These are phyloP conservation scores for Curvularia spicifera DNA, from an alignment of 2,329 filamentous ascomycete species.

Conservation along the genomic window DNA sequence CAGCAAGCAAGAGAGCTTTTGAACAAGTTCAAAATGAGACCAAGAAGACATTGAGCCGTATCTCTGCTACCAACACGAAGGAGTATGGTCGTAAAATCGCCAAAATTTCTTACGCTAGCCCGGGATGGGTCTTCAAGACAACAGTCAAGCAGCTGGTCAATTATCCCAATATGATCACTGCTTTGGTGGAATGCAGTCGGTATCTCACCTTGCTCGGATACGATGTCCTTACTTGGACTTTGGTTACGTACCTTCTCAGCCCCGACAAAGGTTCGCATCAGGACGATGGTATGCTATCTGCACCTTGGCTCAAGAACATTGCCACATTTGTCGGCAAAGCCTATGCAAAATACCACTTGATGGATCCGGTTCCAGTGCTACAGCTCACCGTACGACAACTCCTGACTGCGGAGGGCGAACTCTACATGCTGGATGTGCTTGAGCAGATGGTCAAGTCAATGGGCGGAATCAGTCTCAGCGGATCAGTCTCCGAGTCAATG, in stretches of 20 bases:
- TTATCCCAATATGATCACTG: slow-evolving; percentile 93
- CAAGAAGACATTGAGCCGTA: slow-evolving; percentile 82
- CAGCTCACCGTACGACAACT: slow-evolving; percentile 90
- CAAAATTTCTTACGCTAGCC: slow-evolving; percentile 90
- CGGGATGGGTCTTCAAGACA: slow-evolving; percentile 88
- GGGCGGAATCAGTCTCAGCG: slow-evolving; percentile 88
- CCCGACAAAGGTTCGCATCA: slow-evolving; percentile 65
- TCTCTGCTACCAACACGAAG: slow-evolving; percentile 84
- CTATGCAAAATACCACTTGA: slow-evolving; percentile 82
- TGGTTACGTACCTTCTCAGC: slow-evolving; percentile 74
- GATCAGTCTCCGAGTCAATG: slow-evolving; percentile 87
- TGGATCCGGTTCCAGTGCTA: slow-evolving; percentile 83
- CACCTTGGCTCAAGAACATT: slow-evolving; percentile 88
- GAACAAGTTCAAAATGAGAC: slow-evolving; percentile 79
- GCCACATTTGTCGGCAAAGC: slow-evolving; percentile 90
- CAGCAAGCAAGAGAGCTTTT: slow-evolving; percentile 80
- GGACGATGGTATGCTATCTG: slow-evolving; percentile 75
- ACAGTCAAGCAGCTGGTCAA: slow-evolving; percentile 90
- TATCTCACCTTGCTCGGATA: slow-evolving; percentile 94
- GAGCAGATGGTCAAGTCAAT: slow-evolving; percentile 90
- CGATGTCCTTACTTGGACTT: slow-evolving; percentile 90
- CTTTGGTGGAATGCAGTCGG: slow-evolving; percentile 90
- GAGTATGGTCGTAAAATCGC: slow-evolving; percentile 87
- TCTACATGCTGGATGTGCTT: slow-evolving; percentile 88
- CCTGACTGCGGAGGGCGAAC: slow-evolving; percentile 73